phyloP scores from a whole-genome alignment of 2,329 filamentous ascomycete genomes.

The Paraphaeosphaeria sporulosa region DNA sequence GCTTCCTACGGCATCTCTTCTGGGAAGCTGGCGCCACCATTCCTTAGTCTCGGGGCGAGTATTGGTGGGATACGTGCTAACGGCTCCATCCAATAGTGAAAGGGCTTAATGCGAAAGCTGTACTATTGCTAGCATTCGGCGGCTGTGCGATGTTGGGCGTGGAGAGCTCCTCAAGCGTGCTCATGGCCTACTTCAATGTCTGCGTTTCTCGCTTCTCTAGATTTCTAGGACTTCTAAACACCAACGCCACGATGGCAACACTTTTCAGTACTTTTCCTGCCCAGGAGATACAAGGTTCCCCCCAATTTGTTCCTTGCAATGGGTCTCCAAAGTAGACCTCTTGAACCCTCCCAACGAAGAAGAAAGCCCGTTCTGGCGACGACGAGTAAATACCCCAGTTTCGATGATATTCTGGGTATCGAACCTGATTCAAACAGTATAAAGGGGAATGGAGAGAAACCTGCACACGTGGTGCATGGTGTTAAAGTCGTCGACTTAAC shows the following conservation, averaged over 20 bases:
- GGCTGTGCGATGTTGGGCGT: conserved; percentile 13
- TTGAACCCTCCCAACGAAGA: neutral
- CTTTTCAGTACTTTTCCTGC: conserved; percentile 14
- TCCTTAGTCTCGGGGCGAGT: conserved; percentile 14
- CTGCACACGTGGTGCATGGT: neutral
- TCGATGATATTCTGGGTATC: conserved; percentile 9
- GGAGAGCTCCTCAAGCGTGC: neutral
- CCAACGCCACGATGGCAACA: conserved; percentile 15
- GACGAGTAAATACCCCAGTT: conserved; percentile 5
- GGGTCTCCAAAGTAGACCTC: conserved; percentile 11
- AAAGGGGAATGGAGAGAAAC: neutral
- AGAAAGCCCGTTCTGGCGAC: conserved; percentile 1
- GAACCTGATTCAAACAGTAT: conserved; percentile 16
- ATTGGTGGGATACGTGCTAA: conserved; percentile 19
- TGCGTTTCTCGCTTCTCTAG: conserved; percentile 14
- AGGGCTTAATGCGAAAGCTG: conserved; percentile 20
- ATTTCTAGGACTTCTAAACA: conserved; percentile 8
- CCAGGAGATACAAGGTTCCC: conserved; percentile 5
- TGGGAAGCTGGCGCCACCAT: conserved; percentile 13
- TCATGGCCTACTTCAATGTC: conserved; percentile 23
- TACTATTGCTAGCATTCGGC: conserved; percentile 14
- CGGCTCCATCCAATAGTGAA: conserved; percentile 10
- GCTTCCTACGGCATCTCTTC: conserved; percentile 10
- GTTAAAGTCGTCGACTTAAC: conserved; percentile 18
- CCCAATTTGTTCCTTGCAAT: conserved; percentile 20